Evolutionary conservation across 768 basidiomycete species (phyloP), one percentile per base, ranked within the genome.

Genomic region (Calocybe indica): DNA sequence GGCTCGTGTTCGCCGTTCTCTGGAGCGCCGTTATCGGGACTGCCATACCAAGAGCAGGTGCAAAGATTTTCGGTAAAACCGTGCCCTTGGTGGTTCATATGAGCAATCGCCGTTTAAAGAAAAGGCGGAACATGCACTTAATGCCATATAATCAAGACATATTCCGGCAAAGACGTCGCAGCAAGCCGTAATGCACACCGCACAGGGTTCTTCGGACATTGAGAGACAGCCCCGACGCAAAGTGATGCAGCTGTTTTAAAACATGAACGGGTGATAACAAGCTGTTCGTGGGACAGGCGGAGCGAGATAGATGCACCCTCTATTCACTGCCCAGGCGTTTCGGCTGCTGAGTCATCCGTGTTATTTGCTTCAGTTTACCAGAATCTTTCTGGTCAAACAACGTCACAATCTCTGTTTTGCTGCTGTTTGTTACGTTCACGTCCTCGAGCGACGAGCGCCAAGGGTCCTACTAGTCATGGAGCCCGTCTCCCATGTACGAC

Each of bases 61-160:
- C 64, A 67, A 14, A 65, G 38, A 50, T 55, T 38, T 42, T 69
- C 62, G 5, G 67, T 71, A 48, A 62, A 72, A 34, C 46, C 39
- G 54, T 72, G 70, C 7, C 69, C 71, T 72, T 28, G 29, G 37
- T 7, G 2, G 9, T 22, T 43, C 31, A 46, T 9, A 29, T 14
- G 13, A 34, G 6, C 28, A 39, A 32, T 12, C 7, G n/a, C 10
- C 22, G 2, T 35, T 9, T 4, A 30, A 28, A 14, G 32, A 7
- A 38, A 15, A 43, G 15, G 8, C 5, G 30, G 54, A 35, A 31
- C 3, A 30, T 36, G 4, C 10, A 51, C 66, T 37, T 54, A 74
- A 70, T 65, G 46, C 68, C 1, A 55, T 52, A 47, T 70, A 73
- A 55, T 73, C 70, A 9, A 70, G 48, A 49, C 65, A 66, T 4